Evolutionary conservation across 2,329 filamentous ascomycete genomes (phyloP), one percentile per base, ranked within the genome.

Genomic region (Aspergillus pseudoviridinutans): DNA sequence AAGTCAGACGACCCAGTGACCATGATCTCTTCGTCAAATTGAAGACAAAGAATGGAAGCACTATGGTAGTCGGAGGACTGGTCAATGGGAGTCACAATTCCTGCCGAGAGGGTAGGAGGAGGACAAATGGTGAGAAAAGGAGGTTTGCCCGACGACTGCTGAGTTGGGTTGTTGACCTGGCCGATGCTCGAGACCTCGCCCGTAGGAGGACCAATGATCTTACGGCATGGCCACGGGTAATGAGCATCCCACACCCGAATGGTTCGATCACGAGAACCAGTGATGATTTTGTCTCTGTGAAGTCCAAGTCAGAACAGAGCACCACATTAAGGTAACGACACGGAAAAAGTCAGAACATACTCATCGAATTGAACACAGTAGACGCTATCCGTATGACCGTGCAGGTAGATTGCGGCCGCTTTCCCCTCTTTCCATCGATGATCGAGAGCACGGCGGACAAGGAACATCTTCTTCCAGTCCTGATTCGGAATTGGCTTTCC

Each of bases 291-390:
- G 71, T 89, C 82, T 72, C 89, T 92, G 68, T 25, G 53, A 22
- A n/a, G 14, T 38, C 66, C 81, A 72, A 82, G 76, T 61, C 54
- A 51, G 29, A 50, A 10, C 6, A n/a, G 2, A 28, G 9, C n/a
- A 20, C 12, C 20, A 17, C 41, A 9, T 17, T 17, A 28, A 17
- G 2, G 14, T 4, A 14, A 10, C 10, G 12, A 14, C 29, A 9
- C 7, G 27, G 27, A 2, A 2, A 29, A 29, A 12, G 28, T 38
- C n/a, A 27, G 22, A 41, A 79, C 87, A 66, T 83, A 92, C 88
- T 97, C 93, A 73, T 99, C 94, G 72, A 97, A 99, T 71, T 99
- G 94, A 56, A 96, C 85, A 74, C 94, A 99, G 77, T 99, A 99
- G 57, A 99, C 95, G 64, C 92, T 97, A 73, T 99, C 94, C 27